A percentile compares a stretch with the other conserved stretches of the same genome.
phyloP scores from a whole-genome alignment of 371 early-diverging fungal species.

The Lichtheimia corymbifera region DNA sequence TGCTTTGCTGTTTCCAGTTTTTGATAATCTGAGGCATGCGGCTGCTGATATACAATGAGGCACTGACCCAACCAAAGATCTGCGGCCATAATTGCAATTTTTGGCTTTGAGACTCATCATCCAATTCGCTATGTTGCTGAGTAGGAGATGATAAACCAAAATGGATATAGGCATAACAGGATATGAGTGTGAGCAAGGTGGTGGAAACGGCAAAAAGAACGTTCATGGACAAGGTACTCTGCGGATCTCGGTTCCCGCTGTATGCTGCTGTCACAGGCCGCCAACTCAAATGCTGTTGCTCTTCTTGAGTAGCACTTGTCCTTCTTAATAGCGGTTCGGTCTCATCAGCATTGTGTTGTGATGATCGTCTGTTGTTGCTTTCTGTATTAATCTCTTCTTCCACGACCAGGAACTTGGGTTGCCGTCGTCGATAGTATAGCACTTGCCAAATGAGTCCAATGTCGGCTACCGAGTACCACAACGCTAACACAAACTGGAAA shows the following conservation, averaged over 20 bases:
- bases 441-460: conserved; percentile 57
- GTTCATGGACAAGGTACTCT: not conserved
- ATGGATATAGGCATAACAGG: not conserved
- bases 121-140: too few relatives aligned
- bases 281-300: not conserved
- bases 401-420: not conserved
- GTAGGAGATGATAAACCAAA: not conserved
- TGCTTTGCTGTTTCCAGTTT: conserved; percentile 67
- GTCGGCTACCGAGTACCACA: conserved; percentile 55
- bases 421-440: conserved; percentile 41
- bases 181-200: not conserved
- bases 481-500: conserved; percentile 37
- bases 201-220: not conserved
- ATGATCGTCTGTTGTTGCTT: not conserved
- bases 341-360: not conserved
- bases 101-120: not conserved
- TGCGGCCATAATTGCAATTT: conserved; percentile 32
- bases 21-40: conserved; percentile 80
- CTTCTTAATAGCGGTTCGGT: not conserved
- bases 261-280: not conserved
- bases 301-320: too few relatives aligned
- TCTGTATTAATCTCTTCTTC: conserved; percentile 4
- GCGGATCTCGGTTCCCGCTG: not conserved
- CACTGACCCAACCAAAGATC: conserved; percentile 51
- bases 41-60: conserved; percentile 53